phyloP scores from a whole-genome alignment of 2,329 filamentous ascomycete species.

The Penicillium hordei region DNA sequence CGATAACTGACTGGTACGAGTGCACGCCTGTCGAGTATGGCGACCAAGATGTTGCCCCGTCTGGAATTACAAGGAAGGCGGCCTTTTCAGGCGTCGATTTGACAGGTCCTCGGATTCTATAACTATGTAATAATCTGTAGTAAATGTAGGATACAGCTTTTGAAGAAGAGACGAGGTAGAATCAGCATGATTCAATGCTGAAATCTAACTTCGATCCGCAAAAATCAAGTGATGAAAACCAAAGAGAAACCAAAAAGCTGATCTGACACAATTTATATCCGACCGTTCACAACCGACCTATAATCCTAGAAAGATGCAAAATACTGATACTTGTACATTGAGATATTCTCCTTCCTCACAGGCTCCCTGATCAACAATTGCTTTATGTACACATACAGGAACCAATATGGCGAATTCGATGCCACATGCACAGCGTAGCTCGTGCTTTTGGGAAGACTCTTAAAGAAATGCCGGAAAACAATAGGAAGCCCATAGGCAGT shows the following conservation, averaged over 20 bases:
- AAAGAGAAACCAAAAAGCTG: background rate
- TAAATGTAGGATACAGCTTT: too few species aligned
- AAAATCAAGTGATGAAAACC: background rate
- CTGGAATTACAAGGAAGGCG: too few species aligned
- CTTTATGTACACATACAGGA: slow-evolving; percentile 21
- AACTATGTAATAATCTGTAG: too few species aligned
- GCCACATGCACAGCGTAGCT: slow-evolving; percentile 3
- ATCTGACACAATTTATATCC: background rate
- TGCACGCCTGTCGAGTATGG: too few species aligned
- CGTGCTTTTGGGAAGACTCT: slow-evolving; percentile 7
- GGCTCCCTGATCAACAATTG: slow-evolving; percentile 8
- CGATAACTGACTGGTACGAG: too few species aligned
- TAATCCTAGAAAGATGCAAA: background rate
- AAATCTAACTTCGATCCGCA: background rate
- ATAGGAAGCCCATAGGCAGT: background rate
- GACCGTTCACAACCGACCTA: background rate
- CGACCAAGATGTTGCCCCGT: too few species aligned
- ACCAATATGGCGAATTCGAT: background rate
- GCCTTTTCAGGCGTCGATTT: too few species aligned
- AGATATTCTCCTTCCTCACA: slow-evolving; percentile 2
- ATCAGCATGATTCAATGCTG: background rate
- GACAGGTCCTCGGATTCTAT: too few species aligned
- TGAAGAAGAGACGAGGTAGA: background rate
- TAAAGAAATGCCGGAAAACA: slow-evolving; percentile 13
- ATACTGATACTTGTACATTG: slow-evolving; percentile 16